Base-by-base conservation (phyloP, 139 green algal genomes). In the Monoraphidium neglectum region DNA sequence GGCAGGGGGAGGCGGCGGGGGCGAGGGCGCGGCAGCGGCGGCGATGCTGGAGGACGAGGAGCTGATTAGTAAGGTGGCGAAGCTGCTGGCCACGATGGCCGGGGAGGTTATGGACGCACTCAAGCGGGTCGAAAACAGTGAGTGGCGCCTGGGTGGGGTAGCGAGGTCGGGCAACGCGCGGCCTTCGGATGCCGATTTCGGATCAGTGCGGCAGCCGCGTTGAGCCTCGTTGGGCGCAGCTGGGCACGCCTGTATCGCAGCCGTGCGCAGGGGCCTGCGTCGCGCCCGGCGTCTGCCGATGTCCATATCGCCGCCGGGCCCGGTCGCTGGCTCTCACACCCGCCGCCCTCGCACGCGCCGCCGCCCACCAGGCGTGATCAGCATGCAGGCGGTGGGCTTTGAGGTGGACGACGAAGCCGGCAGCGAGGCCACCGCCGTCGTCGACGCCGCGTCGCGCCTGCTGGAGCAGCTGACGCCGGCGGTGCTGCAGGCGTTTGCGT, bases 71-170 rank as follows among this genome's bases (percentile, higher is more conserved):
- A 92, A 91, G 53, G 92, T 86, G 68, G 81, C 93, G 3, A 77
- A 78, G 66, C 78, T 97, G 87, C 88, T 98, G 70, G 84, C 89
- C 2, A 79, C 83, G 21, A 83, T 97, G 60, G 91, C 90, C 18
- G 87, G 76, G 16, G 94, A 98, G 76, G 83, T 95, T 13, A 85
- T 98, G 66, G 93, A 97, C 43, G 77, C 74, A 35, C 59, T 96
- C 68, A 97, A 97, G 79, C 86, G 87, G 5, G 84, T 97, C 35
- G 92, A 98, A 84, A 97, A 97, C 74, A 65, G 84, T 90, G 74
- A 74, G 84, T 49, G 28, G 23, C 12, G 13, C 56, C 53, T 24
- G 16, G 32, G 53, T 36, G 33, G 10, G 60, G 35, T 18, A 5
- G 2, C 13, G 13, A 5, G 33, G 23, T 62, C n/a, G n/a, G n/a